phyloP scores from a whole-genome alignment of 192 early-diverging fungal genomes.

The Chytriomyces sp. region DNA sequence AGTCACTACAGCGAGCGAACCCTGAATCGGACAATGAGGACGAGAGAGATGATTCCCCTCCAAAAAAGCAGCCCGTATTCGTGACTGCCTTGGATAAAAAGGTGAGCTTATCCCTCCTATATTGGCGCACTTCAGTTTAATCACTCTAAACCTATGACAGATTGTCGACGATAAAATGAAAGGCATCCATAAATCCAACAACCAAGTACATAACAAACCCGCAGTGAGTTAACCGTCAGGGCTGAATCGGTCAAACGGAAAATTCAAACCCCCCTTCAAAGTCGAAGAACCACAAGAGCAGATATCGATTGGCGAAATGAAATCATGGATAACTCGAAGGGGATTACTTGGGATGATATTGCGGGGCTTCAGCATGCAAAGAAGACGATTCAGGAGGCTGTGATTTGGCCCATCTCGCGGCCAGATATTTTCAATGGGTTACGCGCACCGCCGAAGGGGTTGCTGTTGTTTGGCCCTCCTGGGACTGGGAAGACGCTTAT shows the following conservation, averaged over 20 bases:
- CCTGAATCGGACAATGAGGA: neutral
- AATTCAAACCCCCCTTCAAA: constrained; percentile 27
- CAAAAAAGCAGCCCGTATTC: neutral
- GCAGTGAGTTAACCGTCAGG: neutral
- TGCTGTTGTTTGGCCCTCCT: constrained; percentile 89
- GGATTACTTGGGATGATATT: constrained; percentile 84
- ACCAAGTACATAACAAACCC: neutral
- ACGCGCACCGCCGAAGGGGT: constrained; percentile 77
- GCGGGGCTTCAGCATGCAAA: constrained; percentile 86
- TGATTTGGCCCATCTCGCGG: constrained; percentile 79
- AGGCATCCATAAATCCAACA: constrained; percentile 8
- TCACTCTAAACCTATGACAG: neutral
- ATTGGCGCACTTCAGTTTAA: neutral
- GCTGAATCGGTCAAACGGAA: constrained; percentile 15
- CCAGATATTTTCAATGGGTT: constrained; percentile 88
- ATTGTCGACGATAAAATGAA: constrained; percentile 1
- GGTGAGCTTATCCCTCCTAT: neutral
- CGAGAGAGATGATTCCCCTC: neutral
- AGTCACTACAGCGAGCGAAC: neutral
- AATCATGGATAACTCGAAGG: constrained; percentile 67
- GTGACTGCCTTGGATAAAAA: constrained; percentile 16
- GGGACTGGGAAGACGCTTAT: constrained; percentile 80
- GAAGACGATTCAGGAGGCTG: constrained; percentile 74
- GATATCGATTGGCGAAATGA: constrained; percentile 63
- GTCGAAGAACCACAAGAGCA: constrained; percentile 13